Conservation (phyloP, 1,284 basidiomycete genomes). For the Uromyces viciae-fabae region DNA sequence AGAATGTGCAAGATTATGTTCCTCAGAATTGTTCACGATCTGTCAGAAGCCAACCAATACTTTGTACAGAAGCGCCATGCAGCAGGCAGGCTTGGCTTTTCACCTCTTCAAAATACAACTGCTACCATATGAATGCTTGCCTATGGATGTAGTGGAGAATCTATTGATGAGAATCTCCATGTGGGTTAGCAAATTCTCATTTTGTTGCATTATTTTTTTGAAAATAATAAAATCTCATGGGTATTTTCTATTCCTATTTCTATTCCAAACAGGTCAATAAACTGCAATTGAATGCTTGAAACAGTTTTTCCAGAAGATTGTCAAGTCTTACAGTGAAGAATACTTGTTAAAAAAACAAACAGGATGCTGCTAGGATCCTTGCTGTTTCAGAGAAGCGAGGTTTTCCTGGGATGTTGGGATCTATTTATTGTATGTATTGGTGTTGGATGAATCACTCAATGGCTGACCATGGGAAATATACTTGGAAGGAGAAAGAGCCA, state of each 20-base stretch:
- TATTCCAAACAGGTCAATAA: neutral
- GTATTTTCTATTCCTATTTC: neutral
- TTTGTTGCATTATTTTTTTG: neutral
- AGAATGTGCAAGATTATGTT: neutral
- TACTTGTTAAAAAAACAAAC: neutral
- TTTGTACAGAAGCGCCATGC: neutral
- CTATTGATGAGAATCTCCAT: neutral
- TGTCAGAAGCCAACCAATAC: constrained; percentile 25
- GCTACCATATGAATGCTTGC: neutral
- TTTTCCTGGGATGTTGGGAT: neutral
- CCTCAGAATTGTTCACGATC: neutral
- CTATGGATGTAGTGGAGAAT: neutral
- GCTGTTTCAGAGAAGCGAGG: neutral
- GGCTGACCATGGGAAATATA: neutral
- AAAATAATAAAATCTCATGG: neutral
- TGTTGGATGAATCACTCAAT: neutral
- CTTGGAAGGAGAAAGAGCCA: neutral
- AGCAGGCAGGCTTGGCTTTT: neutral
- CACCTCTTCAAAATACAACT: neutral
- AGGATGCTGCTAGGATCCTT: neutral
- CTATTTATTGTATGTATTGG: constrained; percentile 1
- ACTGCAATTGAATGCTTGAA: constrained; percentile 1
- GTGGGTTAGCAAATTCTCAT: neutral
- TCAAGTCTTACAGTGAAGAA: neutral
- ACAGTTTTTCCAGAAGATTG: neutral